Evolutionary conservation across 768 basidiomycete genomes (phyloP), one percentile per base, ranked within the genome.

Genomic region (Russula foetens): DNA sequence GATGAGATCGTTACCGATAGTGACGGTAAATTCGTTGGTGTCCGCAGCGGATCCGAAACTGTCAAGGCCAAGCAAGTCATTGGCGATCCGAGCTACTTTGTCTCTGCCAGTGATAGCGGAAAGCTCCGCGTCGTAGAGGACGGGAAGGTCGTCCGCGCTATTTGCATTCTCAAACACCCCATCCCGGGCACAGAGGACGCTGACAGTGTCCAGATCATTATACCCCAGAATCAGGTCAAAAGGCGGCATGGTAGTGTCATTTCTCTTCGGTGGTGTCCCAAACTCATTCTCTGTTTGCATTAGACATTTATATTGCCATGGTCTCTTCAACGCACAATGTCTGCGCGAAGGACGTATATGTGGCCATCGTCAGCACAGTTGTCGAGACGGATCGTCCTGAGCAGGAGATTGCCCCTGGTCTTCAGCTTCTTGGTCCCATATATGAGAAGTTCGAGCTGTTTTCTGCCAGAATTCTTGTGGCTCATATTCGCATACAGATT

Each of bases 281-380:
- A 23, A 43, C 21, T 58, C 33, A 33, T 23, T 63, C 26, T 63
- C 48, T 66, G 39, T 60, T n/a, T 21, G n/a, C 38, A 54, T 8
- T 67, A 98, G 97, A 99, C 75, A 99, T 99, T 73, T 99, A 99
- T 77, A 88, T 99, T 69, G 96, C 97, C 6, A 89, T 91, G 81
- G 94, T 99, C 49, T 98, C 97, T 1, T 85, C 92, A 38, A 93
- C 94, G 15, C 97, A 98, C 77, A 96, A 96, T 69, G 97, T 99
- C 67, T 95, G 92, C 67, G 92, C 97, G 11, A 92, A 95, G 75
- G 92, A 94, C 69, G 75, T 98, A 61, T 94, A 92, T 73, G 83
- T 99, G 67, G 97, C 95, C 47, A 99, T 99, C 67, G 97, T 99
- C 66, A 97, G 94, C 68, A 98, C 96, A 24, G 89, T 99, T 68